Base-by-base conservation (phyloP, 2,329 filamentous ascomycete species). In the Coleophoma crateriformis region DNA sequence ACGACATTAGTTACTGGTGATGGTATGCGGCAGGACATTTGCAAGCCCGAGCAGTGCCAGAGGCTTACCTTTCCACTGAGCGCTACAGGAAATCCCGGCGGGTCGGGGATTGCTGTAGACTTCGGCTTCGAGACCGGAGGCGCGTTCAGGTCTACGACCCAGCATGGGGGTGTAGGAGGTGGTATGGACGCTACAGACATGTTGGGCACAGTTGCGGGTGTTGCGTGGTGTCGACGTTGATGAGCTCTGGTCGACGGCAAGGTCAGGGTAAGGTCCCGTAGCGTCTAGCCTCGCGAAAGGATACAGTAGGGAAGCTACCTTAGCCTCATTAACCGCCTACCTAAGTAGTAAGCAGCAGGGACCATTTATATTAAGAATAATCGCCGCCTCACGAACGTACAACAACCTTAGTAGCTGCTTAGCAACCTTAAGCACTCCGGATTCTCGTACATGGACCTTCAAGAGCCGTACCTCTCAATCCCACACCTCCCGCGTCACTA, bases 61-160 rank as follows among this genome's bases (percentile, higher is more conserved):
- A 22, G 46, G 56, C 60, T 56, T 70, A 81, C 82, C 77, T 86
- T 85, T 60, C 74, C 69, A 46, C 71, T 64, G 22, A 65, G 53
- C 52, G 70, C 65, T 62, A 68, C 70, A 32, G 82, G 82, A 74
- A 85, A 97, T 64, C 94, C 92, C 48, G 89, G 88, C 45, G 94
- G 94, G 67, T 99, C 91, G 51, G 86, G 77, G 58, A 96, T 83
- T 65, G 77, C 79, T 46, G 68, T 65, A 52, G 79, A 76, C 70
- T 89, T 90, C 46, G 83, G 69, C 66, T 82, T 87, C 46, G 81
- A 65, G 20, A 79, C 67, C 20, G 89, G 82, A 33, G 88, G 80
- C 41, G 81, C 81, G 64, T 85, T 84, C 59, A 97, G 79, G 62
- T 95, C 85, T 56, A 84, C 70, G 33, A 92, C 88, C 94, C 94